Evolutionary conservation across 116 monocot species (phyloP).

Genomic region (Papilionanthe hybrid): DNA sequence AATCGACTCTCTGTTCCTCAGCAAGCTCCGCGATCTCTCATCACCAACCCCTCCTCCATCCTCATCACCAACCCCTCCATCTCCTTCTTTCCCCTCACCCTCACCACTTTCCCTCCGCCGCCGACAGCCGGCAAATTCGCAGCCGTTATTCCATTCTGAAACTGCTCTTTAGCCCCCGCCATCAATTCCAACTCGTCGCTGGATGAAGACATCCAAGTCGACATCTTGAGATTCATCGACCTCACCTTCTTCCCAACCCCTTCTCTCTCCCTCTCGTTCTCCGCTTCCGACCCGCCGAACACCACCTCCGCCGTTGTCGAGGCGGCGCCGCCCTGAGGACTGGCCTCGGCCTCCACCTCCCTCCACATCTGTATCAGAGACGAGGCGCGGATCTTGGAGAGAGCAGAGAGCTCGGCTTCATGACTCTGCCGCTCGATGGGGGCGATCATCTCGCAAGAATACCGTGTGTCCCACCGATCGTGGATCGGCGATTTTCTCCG

Average conservation of each 20-base stretch:
- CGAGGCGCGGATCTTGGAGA: conserved; percentile 56
- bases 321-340: neutral
- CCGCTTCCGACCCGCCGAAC: conserved; percentile 10
- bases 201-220: neutral
- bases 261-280: conserved; percentile 15
- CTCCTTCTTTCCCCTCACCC: conserved; percentile 35
- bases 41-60: conserved; percentile 32
- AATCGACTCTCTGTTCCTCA: conserved; percentile 29
- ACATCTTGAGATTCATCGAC: conserved; percentile 14
- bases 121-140: neutral
- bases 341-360: conserved; percentile 56
- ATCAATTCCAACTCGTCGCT: too few relatives aligned
- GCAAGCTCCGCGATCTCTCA: conserved; percentile 28
- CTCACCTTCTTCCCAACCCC: conserved; percentile 24
- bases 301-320: conserved; percentile 5
- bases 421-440: too few relatives aligned
- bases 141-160: too few relatives aligned
- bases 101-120: neutral
- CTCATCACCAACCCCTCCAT: too few relatives aligned
- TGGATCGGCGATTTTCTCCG: conserved; percentile 27
- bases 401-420: too few relatives aligned
- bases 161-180: neutral
- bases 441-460: conserved; percentile 36
- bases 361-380: conserved; percentile 83
- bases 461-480: conserved; percentile 49